Conservation (phyloP, 805 yeast genomes). For the Starmerella cellae region DNA sequence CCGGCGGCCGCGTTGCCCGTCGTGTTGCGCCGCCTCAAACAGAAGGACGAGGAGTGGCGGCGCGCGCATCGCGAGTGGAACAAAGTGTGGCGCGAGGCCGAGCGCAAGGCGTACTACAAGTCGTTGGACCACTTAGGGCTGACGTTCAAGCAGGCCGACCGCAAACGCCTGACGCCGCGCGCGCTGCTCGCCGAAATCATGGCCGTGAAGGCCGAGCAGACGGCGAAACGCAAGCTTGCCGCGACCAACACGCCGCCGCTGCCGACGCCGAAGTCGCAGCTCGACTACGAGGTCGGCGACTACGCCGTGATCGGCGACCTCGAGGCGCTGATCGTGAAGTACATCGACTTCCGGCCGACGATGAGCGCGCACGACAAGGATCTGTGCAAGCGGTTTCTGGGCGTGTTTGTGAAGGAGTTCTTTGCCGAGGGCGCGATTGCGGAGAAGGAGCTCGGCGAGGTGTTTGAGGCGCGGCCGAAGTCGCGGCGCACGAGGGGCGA, state of each 20-base stretch:
- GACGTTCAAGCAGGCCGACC: conserved; percentile 93
- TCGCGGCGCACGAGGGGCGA: conserved; percentile 5
- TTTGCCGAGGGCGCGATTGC: conserved; percentile 33
- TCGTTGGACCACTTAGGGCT: conserved; percentile 90
- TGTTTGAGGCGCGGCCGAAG: not conserved
- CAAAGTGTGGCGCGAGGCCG: conserved; percentile 97
- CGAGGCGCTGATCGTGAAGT: conserved; percentile 49
- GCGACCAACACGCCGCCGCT: conserved; percentile 33
- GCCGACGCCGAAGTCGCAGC: conserved; percentile 69
- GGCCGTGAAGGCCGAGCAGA: conserved; percentile 82
- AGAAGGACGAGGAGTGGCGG: conserved; percentile 98
- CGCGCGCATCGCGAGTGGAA: conserved; percentile 98
- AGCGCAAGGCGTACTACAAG: conserved; percentile 85
- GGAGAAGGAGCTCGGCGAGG: not conserved
- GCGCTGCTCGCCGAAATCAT: conserved; percentile 83
- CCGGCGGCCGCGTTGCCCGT: conserved; percentile 94
- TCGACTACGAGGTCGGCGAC: conserved; percentile 53
- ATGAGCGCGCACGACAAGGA: conserved; percentile 75
- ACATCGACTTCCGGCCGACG: conserved; percentile 52
- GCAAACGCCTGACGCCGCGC: conserved; percentile 77
- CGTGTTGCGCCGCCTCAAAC: conserved; percentile 81
- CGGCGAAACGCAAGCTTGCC: conserved; percentile 74
- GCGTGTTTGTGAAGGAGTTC: conserved; percentile 56
- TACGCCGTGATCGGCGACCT: conserved; percentile 61
- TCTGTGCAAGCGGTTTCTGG: conserved; percentile 55